phyloP scores from a whole-genome alignment of 768 basidiomycete genomes.

The Tricholoma saponaceum region DNA sequence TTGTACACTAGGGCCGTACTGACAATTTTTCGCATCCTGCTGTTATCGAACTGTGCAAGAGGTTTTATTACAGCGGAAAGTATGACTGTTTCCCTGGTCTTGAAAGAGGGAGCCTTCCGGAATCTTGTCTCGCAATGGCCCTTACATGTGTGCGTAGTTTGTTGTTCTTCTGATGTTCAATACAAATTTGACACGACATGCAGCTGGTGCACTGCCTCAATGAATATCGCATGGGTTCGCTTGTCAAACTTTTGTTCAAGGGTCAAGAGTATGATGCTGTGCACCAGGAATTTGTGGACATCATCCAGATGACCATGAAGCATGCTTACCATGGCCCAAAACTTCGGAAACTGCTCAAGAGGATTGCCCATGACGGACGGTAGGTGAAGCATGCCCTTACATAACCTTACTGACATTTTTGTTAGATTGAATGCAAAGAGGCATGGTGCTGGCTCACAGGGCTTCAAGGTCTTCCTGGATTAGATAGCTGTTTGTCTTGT shows the following conservation, averaged over 20 bases:
- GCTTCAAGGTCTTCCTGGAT: neutral
- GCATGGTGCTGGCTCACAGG: neutral
- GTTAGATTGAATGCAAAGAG: neutral
- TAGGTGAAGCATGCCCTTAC: neutral
- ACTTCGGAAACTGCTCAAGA: neutral
- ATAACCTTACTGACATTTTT: neutral
- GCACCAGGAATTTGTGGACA: neutral
- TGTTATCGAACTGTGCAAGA: neutral
- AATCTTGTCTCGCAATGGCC: neutral
- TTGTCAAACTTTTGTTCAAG: neutral
- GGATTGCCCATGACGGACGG: neutral
- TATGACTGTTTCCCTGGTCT: neutral
- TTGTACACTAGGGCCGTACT: neutral
- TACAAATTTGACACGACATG: neutral
- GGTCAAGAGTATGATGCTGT: neutral
- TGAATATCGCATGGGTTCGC: neutral
- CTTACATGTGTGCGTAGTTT: neutral
- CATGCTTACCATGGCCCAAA: neutral
- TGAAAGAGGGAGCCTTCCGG: neutral
- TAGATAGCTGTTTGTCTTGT: neutral
- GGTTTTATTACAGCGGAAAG: neutral
- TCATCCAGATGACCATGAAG: neutral
- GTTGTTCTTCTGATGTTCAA: neutral
- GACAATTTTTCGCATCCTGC: neutral
- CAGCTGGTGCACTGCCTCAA: neutral